Base-by-base conservation (phyloP, 805 yeast genomes). In the Yarrowia phangngaensis region DNA sequence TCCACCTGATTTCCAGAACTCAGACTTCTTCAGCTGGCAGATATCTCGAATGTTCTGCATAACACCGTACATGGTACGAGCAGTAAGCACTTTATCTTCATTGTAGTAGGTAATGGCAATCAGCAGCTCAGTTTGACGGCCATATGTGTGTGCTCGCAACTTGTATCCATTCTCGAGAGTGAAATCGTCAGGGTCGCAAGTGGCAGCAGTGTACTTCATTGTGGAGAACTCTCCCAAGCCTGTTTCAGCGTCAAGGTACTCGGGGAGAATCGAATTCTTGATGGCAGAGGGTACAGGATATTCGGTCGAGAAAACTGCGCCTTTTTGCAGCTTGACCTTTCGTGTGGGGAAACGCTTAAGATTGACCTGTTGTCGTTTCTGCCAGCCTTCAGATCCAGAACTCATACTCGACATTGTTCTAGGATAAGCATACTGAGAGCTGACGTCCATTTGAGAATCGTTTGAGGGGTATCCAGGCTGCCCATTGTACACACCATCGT, bases 111-210 rank as follows among this genome's bases (percentile, higher is more conserved):
- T 79, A 52, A 79, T 62, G 17, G 80, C 80, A 46, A 79, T 70
- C 67, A 79, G 70, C 60, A 79, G 63, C 61, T 79, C 84, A 0
- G 84, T 79, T 47, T 72, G 70, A 26, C 83, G 70, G 11, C 74
- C 76, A 60, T 76, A 77, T 58, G 76, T 76, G 14, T 70, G 68
- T 3, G 77, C 78, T 32, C 84, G 69, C 51, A 79, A 68, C 33
- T 72, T 71, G 62, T 76, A 79, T 6, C 81, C 81, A 13, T 62
- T 60, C 52, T 71, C 72, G 33, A 70, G 64, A 52, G 69, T 69
- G 62, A 79, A 79, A 52, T 79, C 79, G 34, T 79, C 79, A 4
- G 84, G 84, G n/a, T 81, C 83, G 58, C 79, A 75, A 1, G 83
- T 79, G 6, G 80, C 84, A 3, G 84, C 84, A 2, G 75, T 71